These are phyloP conservation scores for Leccinum insigne DNA, from an alignment of 1,284 basidiomycete genomes.

Conservation along the genomic window DNA sequence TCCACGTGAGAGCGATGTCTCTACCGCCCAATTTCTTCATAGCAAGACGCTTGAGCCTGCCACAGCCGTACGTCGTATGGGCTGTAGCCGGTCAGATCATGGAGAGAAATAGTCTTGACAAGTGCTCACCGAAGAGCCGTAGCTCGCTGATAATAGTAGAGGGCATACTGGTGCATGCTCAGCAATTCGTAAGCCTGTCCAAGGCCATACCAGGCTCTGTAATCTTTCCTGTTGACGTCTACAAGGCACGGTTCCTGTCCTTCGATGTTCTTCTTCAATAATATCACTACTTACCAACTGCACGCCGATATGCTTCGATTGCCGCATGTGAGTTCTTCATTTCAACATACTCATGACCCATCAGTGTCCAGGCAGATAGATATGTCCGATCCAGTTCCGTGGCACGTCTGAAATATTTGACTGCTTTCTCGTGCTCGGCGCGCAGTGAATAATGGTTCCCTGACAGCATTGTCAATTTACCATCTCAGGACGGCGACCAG, in stretches of 20 bases:
- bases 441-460: slow-evolving; percentile 97
- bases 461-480: slow-evolving; percentile 31
- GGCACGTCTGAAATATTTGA: slow-evolving; percentile 94
- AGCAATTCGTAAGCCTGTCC: slow-evolving; percentile 97
- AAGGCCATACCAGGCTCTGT: slow-evolving; percentile 97
- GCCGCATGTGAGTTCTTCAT: slow-evolving; percentile 99
- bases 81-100: slow-evolving; percentile 41
- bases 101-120: not conserved
- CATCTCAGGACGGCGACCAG: no score
- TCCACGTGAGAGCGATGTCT: slow-evolving; percentile 19
- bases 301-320: slow-evolving; percentile 95
- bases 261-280: not conserved
- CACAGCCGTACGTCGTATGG: slow-evolving; percentile 97
- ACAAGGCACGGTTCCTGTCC: not conserved
- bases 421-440: slow-evolving; percentile 93
- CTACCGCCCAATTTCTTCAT: slow-evolving; percentile 86
- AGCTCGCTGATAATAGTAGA: slow-evolving; percentile 97
- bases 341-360: slow-evolving; percentile 99
- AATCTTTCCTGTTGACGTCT: slow-evolving; percentile 97
- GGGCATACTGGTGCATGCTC: slow-evolving; percentile 95
- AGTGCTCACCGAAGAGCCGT: slow-evolving; percentile 78
- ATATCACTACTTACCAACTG: slow-evolving; percentile 68
- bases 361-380: slow-evolving; percentile 97
- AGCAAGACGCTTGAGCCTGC: slow-evolving; percentile 94
- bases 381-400: slow-evolving; percentile 94